Base-by-base conservation (phyloP, 352 stramenopile genomes). In the Saprolegnia parasitica region DNA sequence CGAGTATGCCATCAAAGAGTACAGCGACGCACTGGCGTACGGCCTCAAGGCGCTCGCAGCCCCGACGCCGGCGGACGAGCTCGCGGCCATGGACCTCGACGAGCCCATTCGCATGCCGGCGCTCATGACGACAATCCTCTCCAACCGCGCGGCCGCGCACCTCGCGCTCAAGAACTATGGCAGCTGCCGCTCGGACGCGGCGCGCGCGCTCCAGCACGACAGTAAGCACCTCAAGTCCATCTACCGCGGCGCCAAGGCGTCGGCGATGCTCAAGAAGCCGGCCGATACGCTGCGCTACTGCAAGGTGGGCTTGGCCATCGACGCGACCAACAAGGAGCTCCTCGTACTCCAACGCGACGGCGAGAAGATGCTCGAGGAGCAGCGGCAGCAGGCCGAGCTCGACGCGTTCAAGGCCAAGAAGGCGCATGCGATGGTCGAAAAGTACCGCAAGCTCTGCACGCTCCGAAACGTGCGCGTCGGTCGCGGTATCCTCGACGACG, bases 151-250 rank as follows among this genome's bases (percentile, higher is more conserved):
- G 1, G 85, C 87, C 0, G 85, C 91, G 68, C 82, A 95, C 37
- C 65, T 94, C 50, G 84, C 91, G 72, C 79, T 94, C n/a, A 82
- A 81, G 66, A 96, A 96, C 75, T 96, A 93, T 67, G 84, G 78
- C 29, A 92, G 83, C 70, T 94, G 84, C 64, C 86, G 84, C 61
- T 89, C 86, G 0, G 87, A 96, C 56, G 82, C 86, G 5, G 86
- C 86, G 35, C 81, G 83, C 49, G 83, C 87, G 37, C 77, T 96
- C 23, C 78, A 78, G 32, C 78, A 87, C 63, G 84, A 94, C 68
- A 72, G 78, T 0, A 78, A 42, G n/a, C 91, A 88, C 49, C 75
- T 96, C 58, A 96, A 96, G 73, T 82, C 87, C 9, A 90, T 89
- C 76, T 96, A 85, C 68, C 81, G 87, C n/a, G 86, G 84, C 21